Evolutionary conservation across 116 monocot genomes (phyloP), one percentile per base, ranked within the genome.

Genomic region (Zostera marina): DNA sequence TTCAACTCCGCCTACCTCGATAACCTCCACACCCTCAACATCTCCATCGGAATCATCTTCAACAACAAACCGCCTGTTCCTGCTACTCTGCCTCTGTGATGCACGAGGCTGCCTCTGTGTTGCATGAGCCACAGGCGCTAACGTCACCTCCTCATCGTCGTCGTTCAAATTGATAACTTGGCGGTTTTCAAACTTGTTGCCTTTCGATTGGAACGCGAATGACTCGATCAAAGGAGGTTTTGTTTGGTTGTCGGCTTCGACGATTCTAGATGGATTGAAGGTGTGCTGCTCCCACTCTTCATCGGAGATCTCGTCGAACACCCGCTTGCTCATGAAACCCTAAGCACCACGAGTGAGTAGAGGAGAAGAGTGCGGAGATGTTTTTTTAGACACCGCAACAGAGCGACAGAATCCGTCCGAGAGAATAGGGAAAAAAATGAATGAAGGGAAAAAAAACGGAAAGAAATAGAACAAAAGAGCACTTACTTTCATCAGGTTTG

Each of bases 271-370:
- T 32, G 94, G 75, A 16, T 70, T 68, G 73, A 94, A 88, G 32
- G 22, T 17, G 61, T 82, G 77, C 23, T 75, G 41, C 22, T 79
- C 81, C 94, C 94, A 94, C 71, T 94, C 94, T 5, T 94, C 88
- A 58, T 88, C 94, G 63, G 85, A 85, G 61, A 94, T 94, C 82
- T 88, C 88, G 11, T 94, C 94, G 73, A 82, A 88, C 59, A 26
- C 73, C 1, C 93, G 76, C 68, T 70, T 69, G 32, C 14, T 44
- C 66, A 66, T 66, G 32, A 32, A 32, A 32, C 32, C 32, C 32
- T 32, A 32, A 32, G 32, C 5, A 2, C 32, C 32, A 32, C 32
- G 32, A 32, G 32, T 5, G 32, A 32, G 32, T 32, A 0, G 32
- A 32, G 32, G 5, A 5, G 32, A 5, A 5, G 5, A 1, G 32